Conservation (phyloP, 2,329 filamentous ascomycete species). For the Drechslerella dactyloides region DNA sequence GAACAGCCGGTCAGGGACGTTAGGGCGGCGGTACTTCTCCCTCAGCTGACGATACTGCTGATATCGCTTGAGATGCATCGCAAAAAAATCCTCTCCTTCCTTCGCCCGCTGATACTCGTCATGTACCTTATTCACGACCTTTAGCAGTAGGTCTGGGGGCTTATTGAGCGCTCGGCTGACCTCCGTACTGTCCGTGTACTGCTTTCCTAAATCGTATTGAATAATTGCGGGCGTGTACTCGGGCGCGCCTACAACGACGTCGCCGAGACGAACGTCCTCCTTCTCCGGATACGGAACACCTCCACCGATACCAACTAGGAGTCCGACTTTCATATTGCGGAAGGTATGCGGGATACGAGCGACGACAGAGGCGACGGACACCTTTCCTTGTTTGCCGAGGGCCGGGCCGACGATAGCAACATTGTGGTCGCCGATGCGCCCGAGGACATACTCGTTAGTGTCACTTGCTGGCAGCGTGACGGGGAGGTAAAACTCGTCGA, state of each 20-base stretch:
- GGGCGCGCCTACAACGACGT: constrained; percentile 14
- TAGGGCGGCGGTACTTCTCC: background rate
- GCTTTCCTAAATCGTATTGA: constrained; percentile 16
- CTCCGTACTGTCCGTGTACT: background rate
- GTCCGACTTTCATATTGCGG: constrained; percentile 57
- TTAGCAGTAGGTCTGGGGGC: constrained; percentile 7
- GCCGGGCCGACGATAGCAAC: constrained; percentile 5
- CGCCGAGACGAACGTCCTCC: constrained; percentile 37
- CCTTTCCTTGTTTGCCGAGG: background rate
- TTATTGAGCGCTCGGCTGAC: constrained; percentile 2
- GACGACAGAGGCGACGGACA: background rate
- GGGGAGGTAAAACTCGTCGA: constrained; percentile 4
- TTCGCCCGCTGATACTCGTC: constrained; percentile 15
- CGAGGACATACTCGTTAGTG: constrained; percentile 1
- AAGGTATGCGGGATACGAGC: constrained; percentile 53
- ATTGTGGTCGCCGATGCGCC: background rate
- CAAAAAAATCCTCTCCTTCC: background rate
- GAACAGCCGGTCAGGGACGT: background rate
- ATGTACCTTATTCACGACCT: constrained; percentile 5
- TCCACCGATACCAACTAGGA: constrained; percentile 61
- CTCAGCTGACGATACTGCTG: background rate
- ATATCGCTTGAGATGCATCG: background rate
- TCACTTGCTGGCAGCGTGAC: background rate
- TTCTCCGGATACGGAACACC: constrained; percentile 51
- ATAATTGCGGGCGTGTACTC: background rate